A percentile compares a stretch with the other conserved stretches of the same genome.
Evolutionary conservation across 2,329 filamentous ascomycete species (phyloP).

Genomic region (Ophiognomonia clavigignenti-juglandacearum): DNA sequence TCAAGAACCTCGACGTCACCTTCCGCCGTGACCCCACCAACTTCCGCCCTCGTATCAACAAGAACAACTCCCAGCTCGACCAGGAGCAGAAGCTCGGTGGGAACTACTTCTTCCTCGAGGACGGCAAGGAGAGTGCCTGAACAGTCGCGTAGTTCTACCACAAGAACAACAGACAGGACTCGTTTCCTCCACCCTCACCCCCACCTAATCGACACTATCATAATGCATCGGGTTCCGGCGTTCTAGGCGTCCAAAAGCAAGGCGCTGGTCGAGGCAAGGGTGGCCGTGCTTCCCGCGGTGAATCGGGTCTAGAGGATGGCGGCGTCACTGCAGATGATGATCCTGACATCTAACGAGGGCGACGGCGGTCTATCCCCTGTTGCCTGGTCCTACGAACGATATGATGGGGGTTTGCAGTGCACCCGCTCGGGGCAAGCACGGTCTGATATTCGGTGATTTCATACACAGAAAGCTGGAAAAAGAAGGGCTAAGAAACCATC

Average conservation of each 20-base stretch:
- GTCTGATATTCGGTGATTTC: no score
- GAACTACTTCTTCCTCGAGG: constrained; percentile 98
- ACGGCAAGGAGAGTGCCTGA: constrained; percentile 58
- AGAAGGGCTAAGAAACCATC: not conserved
- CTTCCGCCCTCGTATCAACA: constrained; percentile 97
- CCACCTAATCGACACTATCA: constrained; percentile 30
- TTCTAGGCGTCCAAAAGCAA: constrained; percentile 47
- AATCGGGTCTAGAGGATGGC: constrained; percentile 35
- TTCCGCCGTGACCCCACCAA: constrained; percentile 97
- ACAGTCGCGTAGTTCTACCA: constrained; percentile 42
- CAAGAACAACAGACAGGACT: constrained; percentile 26
- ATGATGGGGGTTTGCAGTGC: constrained; percentile 2
- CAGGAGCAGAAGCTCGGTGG: constrained; percentile 93
- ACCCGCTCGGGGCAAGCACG: no score
- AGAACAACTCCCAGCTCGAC: constrained; percentile 89
- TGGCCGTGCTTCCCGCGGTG: constrained; percentile 24
- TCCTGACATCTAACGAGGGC: constrained; percentile 56
- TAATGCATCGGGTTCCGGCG: constrained; percentile 39
- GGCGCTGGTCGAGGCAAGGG: constrained; percentile 19
- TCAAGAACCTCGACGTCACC: constrained; percentile 95
- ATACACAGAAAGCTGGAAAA: no score
- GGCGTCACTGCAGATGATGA: constrained; percentile 61
- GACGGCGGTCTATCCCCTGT: constrained; percentile 64
- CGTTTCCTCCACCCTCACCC: constrained; percentile 21
- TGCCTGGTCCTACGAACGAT: constrained; percentile 51